Evolutionary conservation across 169 alveolate species (phyloP), one percentile per base, ranked within the genome.

Genomic region (Plasmodium malariae): DNA sequence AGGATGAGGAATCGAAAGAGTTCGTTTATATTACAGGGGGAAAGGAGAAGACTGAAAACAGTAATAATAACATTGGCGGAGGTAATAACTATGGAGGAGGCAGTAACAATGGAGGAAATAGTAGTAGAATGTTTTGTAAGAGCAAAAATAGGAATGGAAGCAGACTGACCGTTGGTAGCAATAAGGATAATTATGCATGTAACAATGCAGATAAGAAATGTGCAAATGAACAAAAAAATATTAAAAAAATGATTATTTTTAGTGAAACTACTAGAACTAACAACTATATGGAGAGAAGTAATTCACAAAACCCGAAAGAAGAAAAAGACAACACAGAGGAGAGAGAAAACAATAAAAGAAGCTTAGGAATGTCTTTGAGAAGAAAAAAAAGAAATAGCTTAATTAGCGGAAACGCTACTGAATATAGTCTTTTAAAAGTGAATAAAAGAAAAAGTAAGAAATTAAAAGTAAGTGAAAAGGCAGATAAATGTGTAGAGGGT

Each of bases 311-410:
- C 37, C 19, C 68, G 0, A 34, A 14, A 17, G 74, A 54, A 28
- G 85, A 26, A 36, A 37, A 80, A n/a, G 62, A 57, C 34, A 40
- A 21, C 21, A 24, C 37, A 3, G 88, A 40, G n/a, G 88, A 55
- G 4, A 30, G 12, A 21, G 73, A 26, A 55, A 3, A 32, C 11
- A 7, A 19, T 28, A n/a, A n/a, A n/a, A 57, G 51, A 26, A 74
- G 26, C 73, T 24, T 19, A 57, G 51, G 76, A 19, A 60, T 76
- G 74, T 43, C 62, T 19, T 34, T 76, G 54, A 76, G 88, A 76
- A 62, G 76, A 48, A 76, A 76, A 34, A 62, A 45, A 34, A 40
- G 76, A 17, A 62, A 62, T 37, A 76, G 76, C 62, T 19, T 54
- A 17, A 2, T 60, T 24, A 76, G 62, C 21, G 65, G 32, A 3